A percentile compares a stretch with the other conserved stretches of the same genome.
Evolutionary conservation across 129 eudicot genomes (phyloP).

Genomic region (Heracleum sosnowskyi): DNA sequence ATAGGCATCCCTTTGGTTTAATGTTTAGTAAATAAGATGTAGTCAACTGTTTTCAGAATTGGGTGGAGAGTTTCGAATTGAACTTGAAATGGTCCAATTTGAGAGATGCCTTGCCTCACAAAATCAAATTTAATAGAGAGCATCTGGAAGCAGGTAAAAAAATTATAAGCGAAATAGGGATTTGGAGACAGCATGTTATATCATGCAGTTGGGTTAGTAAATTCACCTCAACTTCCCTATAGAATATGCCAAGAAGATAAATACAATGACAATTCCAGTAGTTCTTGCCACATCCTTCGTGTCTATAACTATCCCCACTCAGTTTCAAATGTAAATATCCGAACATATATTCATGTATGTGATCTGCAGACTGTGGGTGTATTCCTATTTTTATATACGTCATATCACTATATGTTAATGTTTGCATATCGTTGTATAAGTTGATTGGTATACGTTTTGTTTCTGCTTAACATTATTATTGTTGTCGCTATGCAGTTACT

Average conservation of each 20-base stretch:
- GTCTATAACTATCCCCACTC: neutral
- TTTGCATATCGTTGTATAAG: neutral
- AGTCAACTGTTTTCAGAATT: too few species aligned
- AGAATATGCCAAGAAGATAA: neutral
- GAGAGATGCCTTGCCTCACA: too few species aligned
- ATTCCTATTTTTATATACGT: neutral
- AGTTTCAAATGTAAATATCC: neutral
- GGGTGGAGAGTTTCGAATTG: too few species aligned
- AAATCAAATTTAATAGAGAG: neutral
- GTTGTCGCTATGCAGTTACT: too few species aligned
- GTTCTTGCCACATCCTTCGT: neutral
- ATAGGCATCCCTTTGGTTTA: too few species aligned
- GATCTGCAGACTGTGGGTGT: neutral
- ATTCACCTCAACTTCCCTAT: too few species aligned
- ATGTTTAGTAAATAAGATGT: too few species aligned
- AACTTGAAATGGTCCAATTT: too few species aligned
- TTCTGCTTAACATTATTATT: neutral
- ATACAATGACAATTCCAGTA: neutral
- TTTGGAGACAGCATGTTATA: neutral
- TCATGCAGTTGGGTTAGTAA: neutral
- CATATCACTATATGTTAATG: neutral
- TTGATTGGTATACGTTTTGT: neutral
- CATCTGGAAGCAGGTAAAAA: neutral
- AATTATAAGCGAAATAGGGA: neutral
- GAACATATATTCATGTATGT: neutral